phyloP scores from a whole-genome alignment of 257 asterid species.

The Solanum rostratum region DNA sequence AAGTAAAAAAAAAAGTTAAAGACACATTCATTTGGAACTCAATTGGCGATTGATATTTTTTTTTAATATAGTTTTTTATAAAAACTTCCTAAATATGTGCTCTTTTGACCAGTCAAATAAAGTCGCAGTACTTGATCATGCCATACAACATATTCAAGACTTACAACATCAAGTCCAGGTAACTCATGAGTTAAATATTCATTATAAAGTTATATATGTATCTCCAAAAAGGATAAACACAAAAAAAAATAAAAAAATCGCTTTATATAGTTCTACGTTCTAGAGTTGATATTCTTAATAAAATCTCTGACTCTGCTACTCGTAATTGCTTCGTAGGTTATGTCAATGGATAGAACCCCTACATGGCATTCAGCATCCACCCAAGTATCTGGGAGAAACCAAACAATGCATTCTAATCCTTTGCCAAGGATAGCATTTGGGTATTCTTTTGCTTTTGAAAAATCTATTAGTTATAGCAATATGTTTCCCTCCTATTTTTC shows the following conservation, averaged over 20 bases:
- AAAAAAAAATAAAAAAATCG: no score
- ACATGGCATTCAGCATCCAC: no score
- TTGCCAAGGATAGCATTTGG: background rate
- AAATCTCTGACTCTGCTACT: background rate
- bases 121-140: background rate
- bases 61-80: no score
- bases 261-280: no score
- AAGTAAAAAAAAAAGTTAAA: no score
- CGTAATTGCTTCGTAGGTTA: background rate
- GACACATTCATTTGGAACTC: background rate
- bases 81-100: no score
- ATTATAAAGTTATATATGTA: background rate
- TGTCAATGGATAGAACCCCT: background rate
- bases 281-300: no score
- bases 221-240: no score
- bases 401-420: background rate
- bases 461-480: background rate
- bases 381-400: no score
- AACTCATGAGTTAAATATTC: background rate
- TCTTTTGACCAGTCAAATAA: background rate
- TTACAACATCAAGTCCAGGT: background rate
- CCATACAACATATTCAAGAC: background rate
- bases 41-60: no score
- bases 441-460: background rate
- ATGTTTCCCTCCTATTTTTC: background rate